phyloP scores from a whole-genome alignment of 208 protist species.

The Leishmania arabica region DNA sequence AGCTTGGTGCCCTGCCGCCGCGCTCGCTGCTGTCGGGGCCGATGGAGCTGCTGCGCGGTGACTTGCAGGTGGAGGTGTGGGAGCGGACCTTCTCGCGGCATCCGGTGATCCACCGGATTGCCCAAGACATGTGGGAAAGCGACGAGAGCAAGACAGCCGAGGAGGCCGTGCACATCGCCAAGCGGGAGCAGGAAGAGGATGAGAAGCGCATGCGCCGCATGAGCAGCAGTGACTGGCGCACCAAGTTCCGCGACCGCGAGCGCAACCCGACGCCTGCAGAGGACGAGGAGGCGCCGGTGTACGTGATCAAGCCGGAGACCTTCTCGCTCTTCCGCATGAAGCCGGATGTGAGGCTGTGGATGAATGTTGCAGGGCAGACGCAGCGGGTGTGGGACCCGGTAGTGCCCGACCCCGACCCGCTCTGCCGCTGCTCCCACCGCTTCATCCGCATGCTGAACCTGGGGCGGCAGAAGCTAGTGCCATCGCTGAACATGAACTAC shows the following conservation, averaged over 20 bases:
- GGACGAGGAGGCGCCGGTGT: slow-evolving; percentile 81
- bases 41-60: slow-evolving; percentile 69
- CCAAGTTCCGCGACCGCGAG: slow-evolving; percentile 83
- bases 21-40: slow-evolving; percentile 72
- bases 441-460: slow-evolving; percentile 88
- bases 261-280: slow-evolving; percentile 79
- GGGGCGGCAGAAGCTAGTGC: slow-evolving; percentile 81
- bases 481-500: slow-evolving; percentile 91
- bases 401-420: slow-evolving; percentile 66
- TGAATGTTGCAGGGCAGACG: slow-evolving; percentile 60
- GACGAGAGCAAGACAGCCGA: slow-evolving; percentile 71
- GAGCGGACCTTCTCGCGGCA: slow-evolving; percentile 71
- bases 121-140: slow-evolving; percentile 86
- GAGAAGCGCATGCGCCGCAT: slow-evolving; percentile 90
- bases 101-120: slow-evolving; percentile 77
- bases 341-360: slow-evolving; percentile 81
- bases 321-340: slow-evolving; percentile 77
- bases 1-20: slow-evolving; percentile 81
- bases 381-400: slow-evolving; percentile 84
- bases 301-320: slow-evolving; percentile 85
- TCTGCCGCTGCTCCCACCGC: slow-evolving; percentile 72
- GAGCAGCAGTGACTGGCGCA: slow-evolving; percentile 88
- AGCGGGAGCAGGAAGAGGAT: slow-evolving; percentile 79
- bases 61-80: slow-evolving; percentile 80
- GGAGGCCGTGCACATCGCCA: slow-evolving; percentile 68